A percentile compares a stretch with the other conserved stretches of the same genome.
These are phyloP conservation scores for Huiozyma sinensis DNA, from an alignment of 805 yeast genomes.

Conservation along the genomic window DNA sequence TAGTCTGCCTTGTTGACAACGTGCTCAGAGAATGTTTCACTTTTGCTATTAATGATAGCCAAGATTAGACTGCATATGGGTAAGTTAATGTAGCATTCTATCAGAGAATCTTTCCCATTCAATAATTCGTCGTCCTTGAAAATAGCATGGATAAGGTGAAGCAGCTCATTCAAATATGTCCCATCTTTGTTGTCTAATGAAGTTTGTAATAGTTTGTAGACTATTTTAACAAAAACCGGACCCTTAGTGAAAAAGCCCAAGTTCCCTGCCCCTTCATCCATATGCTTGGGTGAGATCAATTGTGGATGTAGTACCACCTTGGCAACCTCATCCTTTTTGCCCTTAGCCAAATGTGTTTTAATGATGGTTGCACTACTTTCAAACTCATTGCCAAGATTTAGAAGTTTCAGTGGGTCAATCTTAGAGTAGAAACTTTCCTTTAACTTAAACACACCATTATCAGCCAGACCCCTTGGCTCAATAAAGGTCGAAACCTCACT, in stretches of 20 bases:
- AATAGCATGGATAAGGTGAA: slow-evolving; percentile 62
- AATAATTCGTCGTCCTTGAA: slow-evolving; percentile 38
- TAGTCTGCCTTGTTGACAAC: slow-evolving; percentile 46
- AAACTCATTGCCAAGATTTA: slow-evolving; percentile 37
- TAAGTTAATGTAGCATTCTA: slow-evolving; percentile 39
- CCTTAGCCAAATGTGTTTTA: slow-evolving; percentile 33
- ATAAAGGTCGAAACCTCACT: slow-evolving; percentile 48
- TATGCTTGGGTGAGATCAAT: slow-evolving; percentile 21
- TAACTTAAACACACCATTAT: slow-evolving; percentile 56
- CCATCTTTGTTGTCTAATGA: slow-evolving; percentile 43
- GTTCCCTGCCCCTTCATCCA: slow-evolving; percentile 28
- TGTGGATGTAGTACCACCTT: slow-evolving; percentile 43
- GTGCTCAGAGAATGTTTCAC: slow-evolving; percentile 34
- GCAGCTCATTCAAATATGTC: slow-evolving; percentile 44
- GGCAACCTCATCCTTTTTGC: slow-evolving; percentile 29
- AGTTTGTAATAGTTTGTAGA: slow-evolving; percentile 46
- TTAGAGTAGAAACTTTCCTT: slow-evolving; percentile 35
- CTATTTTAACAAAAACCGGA: slow-evolving; percentile 41
- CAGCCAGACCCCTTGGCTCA: slow-evolving; percentile 57
- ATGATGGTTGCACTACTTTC: slow-evolving; percentile 43
- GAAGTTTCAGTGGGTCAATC: slow-evolving; percentile 49
- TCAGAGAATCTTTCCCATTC: slow-evolving; percentile 32
- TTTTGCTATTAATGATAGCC: slow-evolving; percentile 37
- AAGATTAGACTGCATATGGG: slow-evolving; percentile 50
- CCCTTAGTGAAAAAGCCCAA: slow-evolving; percentile 45